Percentiles rank a stretch among this genome's conserved stretches.
These are phyloP conservation scores for Cavenderia fasciculata DNA, from an alignment of 78 protist genomes.

Conservation along the genomic window DNA sequence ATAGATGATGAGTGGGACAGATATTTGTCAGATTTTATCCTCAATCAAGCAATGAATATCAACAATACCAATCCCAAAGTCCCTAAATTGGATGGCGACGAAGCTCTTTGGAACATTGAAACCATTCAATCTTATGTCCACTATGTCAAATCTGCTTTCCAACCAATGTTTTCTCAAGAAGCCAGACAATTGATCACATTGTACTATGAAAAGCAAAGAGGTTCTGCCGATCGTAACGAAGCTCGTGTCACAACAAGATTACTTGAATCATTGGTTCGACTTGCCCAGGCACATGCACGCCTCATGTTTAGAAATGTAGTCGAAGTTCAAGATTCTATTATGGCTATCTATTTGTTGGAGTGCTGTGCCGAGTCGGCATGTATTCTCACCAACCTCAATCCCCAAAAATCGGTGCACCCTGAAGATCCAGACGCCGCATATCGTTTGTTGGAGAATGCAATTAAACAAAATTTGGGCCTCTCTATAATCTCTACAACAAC, in stretches of 20 bases:
- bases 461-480: slow-evolving; percentile 23
- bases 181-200: slow-evolving; percentile 44
- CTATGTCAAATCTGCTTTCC: slow-evolving; percentile 39
- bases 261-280: slow-evolving; percentile 92
- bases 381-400: slow-evolving; percentile 6
- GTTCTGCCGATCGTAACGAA: slow-evolving; percentile 40
- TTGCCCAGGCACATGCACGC: slow-evolving; percentile 94
- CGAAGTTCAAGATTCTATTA: slow-evolving; percentile 84
- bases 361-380: slow-evolving; percentile 56
- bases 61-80: not conserved
- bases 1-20: slow-evolving; percentile 85
- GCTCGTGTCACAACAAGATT: slow-evolving; percentile 97
- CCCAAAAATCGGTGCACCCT: slow-evolving; percentile 80
- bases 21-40: slow-evolving; percentile 76
- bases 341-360: slow-evolving; percentile 88
- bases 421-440: slow-evolving; percentile 83
- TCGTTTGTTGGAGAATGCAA: slow-evolving; percentile 8
- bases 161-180: slow-evolving; percentile 70
- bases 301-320: slow-evolving; percentile 81
- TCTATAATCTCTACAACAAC: not conserved
- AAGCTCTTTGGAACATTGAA: slow-evolving; percentile 81
- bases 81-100: not conserved
- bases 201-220: slow-evolving; percentile 88
- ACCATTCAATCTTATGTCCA: slow-evolving; percentile 76
- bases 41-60: slow-evolving; percentile 42